These are phyloP conservation scores for Nemania diffusa DNA, from an alignment of 2,329 filamentous ascomycete species.

Conservation along the genomic window DNA sequence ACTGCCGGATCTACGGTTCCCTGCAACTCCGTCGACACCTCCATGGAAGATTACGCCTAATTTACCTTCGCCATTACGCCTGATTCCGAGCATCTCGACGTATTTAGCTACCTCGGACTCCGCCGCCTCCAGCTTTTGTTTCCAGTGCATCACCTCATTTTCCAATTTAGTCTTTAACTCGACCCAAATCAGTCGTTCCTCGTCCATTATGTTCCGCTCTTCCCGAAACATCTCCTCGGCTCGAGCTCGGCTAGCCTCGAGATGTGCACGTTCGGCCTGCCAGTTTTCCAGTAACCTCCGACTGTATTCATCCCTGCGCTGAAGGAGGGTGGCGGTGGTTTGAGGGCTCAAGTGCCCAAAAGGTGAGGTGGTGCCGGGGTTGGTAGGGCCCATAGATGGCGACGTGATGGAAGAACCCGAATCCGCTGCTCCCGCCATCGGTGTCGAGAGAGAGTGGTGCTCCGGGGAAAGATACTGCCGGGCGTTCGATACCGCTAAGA, in stretches of 20 bases:
- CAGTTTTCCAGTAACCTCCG: constrained; percentile 57
- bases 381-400: constrained; percentile 37
- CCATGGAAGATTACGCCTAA: constrained; percentile 29
- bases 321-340: constrained; percentile 40
- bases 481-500: constrained; percentile 34
- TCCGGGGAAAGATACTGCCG: constrained; percentile 45
- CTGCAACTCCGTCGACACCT: constrained; percentile 19
- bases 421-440: constrained; percentile 39
- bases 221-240: constrained; percentile 67
- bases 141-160: constrained; percentile 55
- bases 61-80: constrained; percentile 4
- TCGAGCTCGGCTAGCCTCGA: constrained; percentile 64
- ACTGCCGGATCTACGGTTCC: constrained; percentile 35
- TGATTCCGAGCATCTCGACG: constrained; percentile 25
- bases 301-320: constrained; percentile 45
- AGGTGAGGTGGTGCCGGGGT: constrained; percentile 35
- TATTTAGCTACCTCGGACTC: constrained; percentile 38
- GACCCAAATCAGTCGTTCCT: constrained; percentile 60
- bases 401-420: constrained; percentile 40
- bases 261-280: constrained; percentile 64
- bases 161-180: constrained; percentile 56
- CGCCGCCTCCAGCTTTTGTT: constrained; percentile 49
- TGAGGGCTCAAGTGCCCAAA: constrained; percentile 41
- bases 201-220: constrained; percentile 64
- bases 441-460: constrained; percentile 45